These are phyloP conservation scores for Fusarium equiseti DNA, from an alignment of 2,329 filamentous ascomycete genomes.

Conservation along the genomic window DNA sequence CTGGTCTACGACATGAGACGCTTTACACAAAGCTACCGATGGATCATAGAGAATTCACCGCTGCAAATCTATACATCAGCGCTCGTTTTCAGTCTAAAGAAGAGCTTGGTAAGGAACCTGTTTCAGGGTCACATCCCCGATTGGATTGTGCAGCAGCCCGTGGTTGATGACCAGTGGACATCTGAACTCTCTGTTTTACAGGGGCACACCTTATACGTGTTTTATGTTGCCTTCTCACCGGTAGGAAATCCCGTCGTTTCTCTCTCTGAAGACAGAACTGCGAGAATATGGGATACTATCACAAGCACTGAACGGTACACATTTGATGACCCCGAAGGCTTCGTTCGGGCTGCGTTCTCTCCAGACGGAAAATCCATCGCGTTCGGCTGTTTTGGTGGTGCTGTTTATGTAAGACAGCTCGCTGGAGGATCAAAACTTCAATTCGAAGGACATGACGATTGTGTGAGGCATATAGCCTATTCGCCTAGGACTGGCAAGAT, in stretches of 20 bases:
- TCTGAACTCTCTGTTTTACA: not conserved
- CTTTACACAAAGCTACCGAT: not conserved
- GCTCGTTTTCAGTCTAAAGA: not conserved
- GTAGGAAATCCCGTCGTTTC: not conserved
- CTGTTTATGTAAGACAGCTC: too few relatives aligned
- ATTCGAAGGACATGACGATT: too few relatives aligned
- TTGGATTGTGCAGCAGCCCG: conserved; percentile 9
- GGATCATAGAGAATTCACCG: conserved; percentile 6
- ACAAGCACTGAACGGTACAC: conserved; percentile 1
- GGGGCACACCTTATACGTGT: not conserved
- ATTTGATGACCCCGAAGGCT: not conserved
- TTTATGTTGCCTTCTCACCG: not conserved
- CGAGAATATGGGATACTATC: conserved; percentile 2
- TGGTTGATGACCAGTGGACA: not conserved
- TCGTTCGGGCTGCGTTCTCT: not conserved
- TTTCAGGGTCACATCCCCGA: not conserved
- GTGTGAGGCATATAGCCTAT: too few relatives aligned
- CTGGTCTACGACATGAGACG: not conserved
- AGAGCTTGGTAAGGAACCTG: too few relatives aligned
- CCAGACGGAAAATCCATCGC: not conserved
- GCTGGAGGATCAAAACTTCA: too few relatives aligned
- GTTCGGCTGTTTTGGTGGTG: too few relatives aligned
- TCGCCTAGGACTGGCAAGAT: too few relatives aligned
- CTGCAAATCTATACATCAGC: conserved; percentile 16
- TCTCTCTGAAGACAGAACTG: not conserved